These are phyloP conservation scores for Globisporangium polare DNA, from an alignment of 352 stramenopile species.

Conservation along the genomic window DNA sequence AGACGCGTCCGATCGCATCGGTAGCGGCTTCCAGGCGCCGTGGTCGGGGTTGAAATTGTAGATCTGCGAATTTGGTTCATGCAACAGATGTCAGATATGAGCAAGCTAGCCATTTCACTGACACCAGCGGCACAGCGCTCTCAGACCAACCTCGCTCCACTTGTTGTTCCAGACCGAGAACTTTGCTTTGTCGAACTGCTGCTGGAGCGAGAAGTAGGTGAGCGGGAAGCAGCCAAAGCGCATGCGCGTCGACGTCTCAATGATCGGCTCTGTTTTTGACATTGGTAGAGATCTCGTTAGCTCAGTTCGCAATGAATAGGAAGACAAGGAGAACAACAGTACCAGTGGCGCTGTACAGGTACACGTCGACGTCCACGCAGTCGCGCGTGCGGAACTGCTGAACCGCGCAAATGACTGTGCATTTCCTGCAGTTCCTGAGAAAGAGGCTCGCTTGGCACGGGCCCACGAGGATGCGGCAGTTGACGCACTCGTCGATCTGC, in stretches of 20 bases:
- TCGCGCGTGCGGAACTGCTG: constrained; percentile 76
- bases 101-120: neutral
- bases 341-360: constrained; percentile 64
- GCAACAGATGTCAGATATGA: neutral
- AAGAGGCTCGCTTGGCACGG: constrained; percentile 70
- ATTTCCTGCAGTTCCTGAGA: constrained; percentile 59
- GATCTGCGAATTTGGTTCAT: constrained; percentile 29
- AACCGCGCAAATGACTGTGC: constrained; percentile 56
- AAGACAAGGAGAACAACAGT: neutral
- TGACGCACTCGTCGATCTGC: constrained; percentile 67
- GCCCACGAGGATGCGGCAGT: constrained; percentile 70
- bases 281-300: neutral
- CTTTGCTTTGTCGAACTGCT: constrained; percentile 59
- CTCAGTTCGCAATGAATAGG: neutral
- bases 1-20: constrained; percentile 25
- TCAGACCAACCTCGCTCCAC: constrained; percentile 76
- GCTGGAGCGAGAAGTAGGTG: constrained; percentile 66
- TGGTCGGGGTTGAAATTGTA: constrained; percentile 69
- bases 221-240: constrained; percentile 61
- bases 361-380: constrained; percentile 57
- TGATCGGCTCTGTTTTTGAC: constrained; percentile 44
- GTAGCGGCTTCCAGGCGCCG: constrained; percentile 40
- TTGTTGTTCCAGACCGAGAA: constrained; percentile 82
- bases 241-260: constrained; percentile 58
- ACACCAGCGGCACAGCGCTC: neutral